Percentiles rank a stretch among this genome's conserved stretches.
Conservation (phyloP, 1,284 basidiomycete genomes). For the Melampsora americana region DNA sequence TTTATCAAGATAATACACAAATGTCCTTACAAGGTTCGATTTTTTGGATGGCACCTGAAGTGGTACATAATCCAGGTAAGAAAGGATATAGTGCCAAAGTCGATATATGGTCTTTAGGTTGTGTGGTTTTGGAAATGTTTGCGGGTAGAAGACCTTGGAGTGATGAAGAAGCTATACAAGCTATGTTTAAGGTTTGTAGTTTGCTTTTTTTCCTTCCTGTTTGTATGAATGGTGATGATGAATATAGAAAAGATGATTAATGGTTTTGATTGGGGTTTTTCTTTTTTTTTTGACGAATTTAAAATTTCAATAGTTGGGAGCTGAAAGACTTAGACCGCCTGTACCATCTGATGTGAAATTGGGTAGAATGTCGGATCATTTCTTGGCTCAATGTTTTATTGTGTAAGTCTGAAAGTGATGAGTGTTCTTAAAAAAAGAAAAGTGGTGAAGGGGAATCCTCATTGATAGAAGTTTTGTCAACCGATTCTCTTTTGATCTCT, state of each 20-base stretch:
- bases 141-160: conserved; percentile 90
- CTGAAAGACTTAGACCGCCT: conserved; percentile 77
- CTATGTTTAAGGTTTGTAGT: conserved; percentile 78
- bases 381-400: conserved; percentile 83
- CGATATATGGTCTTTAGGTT: conserved; percentile 97
- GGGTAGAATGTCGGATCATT: conserved; percentile 74
- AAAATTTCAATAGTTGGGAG: conserved; percentile 70
- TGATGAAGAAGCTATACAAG: conserved; percentile 80
- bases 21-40: conserved; percentile 85
- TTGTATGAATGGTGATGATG: too few species aligned
- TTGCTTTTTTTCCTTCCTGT: background rate
- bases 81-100: conserved; percentile 87
- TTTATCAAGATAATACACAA: conserved; percentile 74
- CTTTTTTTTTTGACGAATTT: too few species aligned
- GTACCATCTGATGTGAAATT: conserved; percentile 77
- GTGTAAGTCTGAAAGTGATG: too few species aligned
- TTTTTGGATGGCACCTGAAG: conserved; percentile 99
- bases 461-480: too few species aligned
- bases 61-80: conserved; percentile 70
- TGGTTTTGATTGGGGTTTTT: conserved; percentile 10
- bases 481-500: background rate
- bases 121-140: conserved; percentile 98
- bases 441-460: too few species aligned
- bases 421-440: too few species aligned
- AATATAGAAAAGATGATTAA: background rate